phyloP scores from a whole-genome alignment of 192 early-diverging fungal species.

The Backusella liffmaniae region DNA sequence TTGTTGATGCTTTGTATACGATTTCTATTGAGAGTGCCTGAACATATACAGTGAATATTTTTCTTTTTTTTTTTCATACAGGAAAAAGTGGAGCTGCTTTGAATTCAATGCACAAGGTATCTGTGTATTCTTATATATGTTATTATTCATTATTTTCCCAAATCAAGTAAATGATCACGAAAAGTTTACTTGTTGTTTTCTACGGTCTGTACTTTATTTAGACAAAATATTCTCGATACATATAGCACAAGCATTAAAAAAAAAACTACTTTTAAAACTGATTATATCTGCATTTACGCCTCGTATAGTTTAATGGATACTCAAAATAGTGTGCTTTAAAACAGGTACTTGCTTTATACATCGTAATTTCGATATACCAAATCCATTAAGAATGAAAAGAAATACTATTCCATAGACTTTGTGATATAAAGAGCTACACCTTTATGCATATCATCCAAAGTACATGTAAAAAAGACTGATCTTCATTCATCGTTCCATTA shows the following conservation, averaged over 20 bases:
- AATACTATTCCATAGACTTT: too few species aligned
- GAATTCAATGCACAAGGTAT: neutral
- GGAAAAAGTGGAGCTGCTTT: neutral
- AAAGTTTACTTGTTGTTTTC: neutral
- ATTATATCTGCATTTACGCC: too few species aligned
- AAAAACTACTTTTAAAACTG: neutral
- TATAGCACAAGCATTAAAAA: neutral
- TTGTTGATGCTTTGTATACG: neutral
- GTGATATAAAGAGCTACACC: neutral
- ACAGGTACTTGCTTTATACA: too few species aligned
- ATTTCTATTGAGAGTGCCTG: neutral
- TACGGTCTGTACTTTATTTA: too few species aligned
- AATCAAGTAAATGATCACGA: neutral
- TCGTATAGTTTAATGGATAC: too few species aligned
- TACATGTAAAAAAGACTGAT: neutral
- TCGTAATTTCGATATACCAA: too few species aligned
- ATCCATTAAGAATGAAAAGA: too few species aligned
- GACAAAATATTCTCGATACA: too few species aligned
- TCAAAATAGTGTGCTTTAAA: too few species aligned
- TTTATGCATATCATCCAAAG: neutral
- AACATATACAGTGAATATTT: neutral
- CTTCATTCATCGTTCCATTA: neutral
- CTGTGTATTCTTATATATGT: neutral
- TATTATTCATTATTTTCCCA: neutral
- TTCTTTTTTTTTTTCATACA: neutral